phyloP scores from a whole-genome alignment of 2,329 filamentous ascomycete species.

The Epicoccum sorghinum region DNA sequence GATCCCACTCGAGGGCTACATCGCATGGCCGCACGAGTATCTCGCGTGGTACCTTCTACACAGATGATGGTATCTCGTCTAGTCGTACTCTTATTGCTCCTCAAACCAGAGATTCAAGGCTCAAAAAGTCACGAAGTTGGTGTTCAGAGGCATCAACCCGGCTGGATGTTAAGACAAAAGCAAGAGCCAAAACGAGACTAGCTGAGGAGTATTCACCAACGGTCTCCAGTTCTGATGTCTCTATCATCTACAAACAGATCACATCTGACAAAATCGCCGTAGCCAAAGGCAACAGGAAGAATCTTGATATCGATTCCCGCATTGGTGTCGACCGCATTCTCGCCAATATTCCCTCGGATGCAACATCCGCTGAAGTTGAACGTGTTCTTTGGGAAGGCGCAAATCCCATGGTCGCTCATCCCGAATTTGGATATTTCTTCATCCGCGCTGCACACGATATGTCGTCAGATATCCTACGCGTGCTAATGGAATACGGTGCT shows the following conservation, averaged over 20 bases:
- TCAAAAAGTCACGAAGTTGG: conserved; percentile 32
- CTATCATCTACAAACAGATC: conserved; percentile 34
- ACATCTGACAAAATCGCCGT: conserved; percentile 39
- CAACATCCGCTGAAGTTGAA: conserved; percentile 33
- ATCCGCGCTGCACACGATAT: conserved; percentile 39
- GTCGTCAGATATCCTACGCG: conserved; percentile 27
- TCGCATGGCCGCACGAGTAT: conserved; percentile 19
- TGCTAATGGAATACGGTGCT: conserved; percentile 40
- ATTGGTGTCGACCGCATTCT: conserved; percentile 39
- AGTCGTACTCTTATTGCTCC: conserved; percentile 25
- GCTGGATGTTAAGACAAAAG: conserved; percentile 14
- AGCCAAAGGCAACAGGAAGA: conserved; percentile 33
- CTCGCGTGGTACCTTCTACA: conserved; percentile 39
- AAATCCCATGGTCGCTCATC: conserved; percentile 36
- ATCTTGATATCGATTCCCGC: conserved; percentile 31
- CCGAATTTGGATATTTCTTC: conserved; percentile 38
- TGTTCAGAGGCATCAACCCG: conserved; percentile 27
- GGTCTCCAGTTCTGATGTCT: conserved; percentile 32
- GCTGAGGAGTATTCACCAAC: conserved; percentile 27
- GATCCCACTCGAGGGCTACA: conserved; percentile 17
- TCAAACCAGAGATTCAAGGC: conserved; percentile 19
- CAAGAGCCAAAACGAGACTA: conserved; percentile 18
- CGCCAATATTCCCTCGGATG: conserved; percentile 31
- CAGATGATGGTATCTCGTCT: conserved; percentile 34
- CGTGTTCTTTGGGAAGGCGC: conserved; percentile 40